Evolutionary conservation across 495 filamentous ascomycete genomes (phyloP), one percentile per base, ranked within the genome.

Genomic region (Neohortaea acidophila): DNA sequence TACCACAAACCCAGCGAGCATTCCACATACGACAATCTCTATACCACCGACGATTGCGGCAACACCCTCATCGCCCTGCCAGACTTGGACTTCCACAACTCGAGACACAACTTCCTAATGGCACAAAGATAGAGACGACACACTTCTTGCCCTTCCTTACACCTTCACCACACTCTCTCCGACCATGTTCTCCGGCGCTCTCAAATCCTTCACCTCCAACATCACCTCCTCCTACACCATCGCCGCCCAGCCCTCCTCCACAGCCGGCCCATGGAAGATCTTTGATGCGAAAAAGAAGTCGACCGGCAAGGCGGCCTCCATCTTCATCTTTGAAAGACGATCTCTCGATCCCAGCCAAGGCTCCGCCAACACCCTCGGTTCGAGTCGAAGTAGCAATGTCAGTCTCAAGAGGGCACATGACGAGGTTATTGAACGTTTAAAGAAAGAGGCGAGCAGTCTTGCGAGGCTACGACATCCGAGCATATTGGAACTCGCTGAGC

Each of bases 241-340:
- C 36, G 72, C 81, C 6, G 64, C 75, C 14, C 67, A 70, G 36
- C 70, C 80, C 15, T 70, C 69, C 9, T 71, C 82, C 14, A 70
- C 71, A 22, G 80, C 85, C 17, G 89, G 89, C 15, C 82, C 86
- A 18, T 97, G 89, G 89, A 93, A 84, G 63, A 86, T 97, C 57
- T 84, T 84, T 64, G 82, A 91, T 63, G 91, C 81, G 30, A 94
- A 91, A 67, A 93, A 92, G 59, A 94, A 94, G 57, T 79, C 79
- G 10, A 89, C 84, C 0, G 78, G 75, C 23, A 92, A 87, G 47
- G 59, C 77, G 11, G 85, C 77, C 15, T 96, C 89, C 8, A 75
- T 96, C 43, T 97, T 96, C 52, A 76, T 94, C 44, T 94, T 97
- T 56, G 91, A 96, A 36, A 75, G 71, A 49, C 93, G 93, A 56